phyloP scores from a whole-genome alignment of 1,284 basidiomycete genomes.

The Melampsora larici-populina region DNA sequence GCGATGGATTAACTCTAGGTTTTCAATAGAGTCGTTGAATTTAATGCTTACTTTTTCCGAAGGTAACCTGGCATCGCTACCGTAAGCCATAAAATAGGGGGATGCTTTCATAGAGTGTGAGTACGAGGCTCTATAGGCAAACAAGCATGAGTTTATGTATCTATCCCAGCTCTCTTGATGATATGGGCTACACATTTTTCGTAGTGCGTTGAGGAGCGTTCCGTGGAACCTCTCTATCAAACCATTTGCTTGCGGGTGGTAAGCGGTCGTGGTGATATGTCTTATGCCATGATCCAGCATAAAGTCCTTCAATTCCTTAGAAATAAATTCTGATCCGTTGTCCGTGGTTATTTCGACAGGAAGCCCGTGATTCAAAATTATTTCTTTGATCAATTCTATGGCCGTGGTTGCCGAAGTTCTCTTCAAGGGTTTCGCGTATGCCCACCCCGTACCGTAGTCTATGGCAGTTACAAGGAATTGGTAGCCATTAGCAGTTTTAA shows the following conservation, averaged over 20 bases:
- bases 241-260: background rate
- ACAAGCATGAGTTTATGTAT: background rate
- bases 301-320: background rate
- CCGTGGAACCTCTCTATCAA: background rate
- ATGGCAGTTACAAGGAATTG: background rate
- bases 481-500: background rate
- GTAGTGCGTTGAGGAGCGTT: background rate
- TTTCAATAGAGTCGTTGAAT: background rate
- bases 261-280: background rate
- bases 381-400: no score
- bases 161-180: conserved; percentile 14
- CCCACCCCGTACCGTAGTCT: background rate
- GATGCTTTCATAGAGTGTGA: background rate
- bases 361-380: no score
- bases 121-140: background rate
- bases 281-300: background rate
- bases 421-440: background rate
- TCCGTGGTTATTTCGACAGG: background rate
- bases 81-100: conserved; percentile 13
- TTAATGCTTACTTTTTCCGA: background rate
- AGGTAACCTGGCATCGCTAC: background rate
- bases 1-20: no score
- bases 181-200: background rate
- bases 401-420: background rate
- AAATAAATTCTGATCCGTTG: background rate